Evolutionary conservation across 2,329 filamentous ascomycete species (phyloP), one percentile per base, ranked within the genome.

Genomic region (Emergomyces orientalis): DNA sequence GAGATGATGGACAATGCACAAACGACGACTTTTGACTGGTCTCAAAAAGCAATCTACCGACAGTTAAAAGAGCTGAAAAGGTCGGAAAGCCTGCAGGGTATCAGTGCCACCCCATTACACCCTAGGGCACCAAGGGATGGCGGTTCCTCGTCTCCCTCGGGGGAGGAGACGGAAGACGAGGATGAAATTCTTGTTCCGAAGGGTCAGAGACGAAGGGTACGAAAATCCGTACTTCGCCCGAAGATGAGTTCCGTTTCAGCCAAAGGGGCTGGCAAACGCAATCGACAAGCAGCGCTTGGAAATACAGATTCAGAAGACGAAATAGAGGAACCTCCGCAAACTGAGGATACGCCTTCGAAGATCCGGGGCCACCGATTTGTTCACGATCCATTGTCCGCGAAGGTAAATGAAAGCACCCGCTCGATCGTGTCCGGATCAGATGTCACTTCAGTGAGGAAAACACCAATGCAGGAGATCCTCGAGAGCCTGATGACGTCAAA

Each of bases 181-280:
- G 63, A 65, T 11, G 62, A 64, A 57, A 34, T 61, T 17, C 57
- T 60, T 56, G 63, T 69, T 32, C 66, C 69, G 41, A 67, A 67
- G 52, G 65, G 63, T 17, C 65, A 69, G 59, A 69, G 69, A 63
- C 68, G 71, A 39, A 69, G 74, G 61, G 71, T 72, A 41, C 73
- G 73, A 61, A 79, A 78, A 67, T 80, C 78, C 1, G 74, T 80
- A 2, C 71, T 80, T 14, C 76, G 78, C 7, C 78, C 78, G 1
- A 79, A 77, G 60, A 62, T 70, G n/a, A 72, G 69, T 60, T 70
- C 73, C 3, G 67, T 75, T 22, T 77, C 77, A 13, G 71, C 71
- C 1, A 78, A 77, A 63, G 69, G 74, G 52, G 74, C 73, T 27
- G 45, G 59, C 47, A 79, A 78, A 65, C 74, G 76, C 47, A 75